phyloP scores from a whole-genome alignment of 1,284 basidiomycete genomes.

The Thelephora terrestris region DNA sequence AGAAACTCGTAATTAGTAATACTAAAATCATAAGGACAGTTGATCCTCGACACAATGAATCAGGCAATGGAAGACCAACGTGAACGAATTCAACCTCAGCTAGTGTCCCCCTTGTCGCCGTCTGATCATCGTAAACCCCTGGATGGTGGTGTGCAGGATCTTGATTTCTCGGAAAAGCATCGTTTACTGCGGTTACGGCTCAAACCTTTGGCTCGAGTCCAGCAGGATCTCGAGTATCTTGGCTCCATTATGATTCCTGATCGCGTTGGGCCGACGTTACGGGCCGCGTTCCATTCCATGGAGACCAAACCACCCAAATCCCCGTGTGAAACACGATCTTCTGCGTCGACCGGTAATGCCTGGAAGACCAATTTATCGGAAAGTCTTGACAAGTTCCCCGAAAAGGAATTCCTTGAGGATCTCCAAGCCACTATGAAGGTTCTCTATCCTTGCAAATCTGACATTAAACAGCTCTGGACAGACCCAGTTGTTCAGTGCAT shows the following conservation, averaged over 20 bases:
- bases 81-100: too few species aligned
- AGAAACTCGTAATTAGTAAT: too few species aligned
- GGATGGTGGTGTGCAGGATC: too few species aligned
- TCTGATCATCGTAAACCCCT: too few species aligned
- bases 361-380: constrained; percentile 42
- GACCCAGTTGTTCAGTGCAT: constrained; percentile 48
- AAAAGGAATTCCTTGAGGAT: constrained; percentile 21
- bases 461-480: constrained; percentile 57
- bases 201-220: constrained; percentile 37
- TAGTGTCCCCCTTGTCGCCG: too few species aligned
- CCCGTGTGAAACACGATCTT: constrained; percentile 36
- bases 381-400: constrained; percentile 41
- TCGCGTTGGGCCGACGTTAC: too few species aligned
- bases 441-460: constrained; percentile 45
- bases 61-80: too few species aligned
- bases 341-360: constrained; percentile 46
- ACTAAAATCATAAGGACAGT: too few species aligned
- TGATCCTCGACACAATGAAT: too few species aligned
- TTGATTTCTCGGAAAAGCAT: constrained; percentile 36
- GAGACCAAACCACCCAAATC: constrained; percentile 6
- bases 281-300: constrained; percentile 19
- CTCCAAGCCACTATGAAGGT: constrained; percentile 33
- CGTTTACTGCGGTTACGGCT: constrained; percentile 36
- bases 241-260: too few species aligned
- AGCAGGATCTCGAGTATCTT: constrained; percentile 40